Base-by-base conservation (phyloP, 1,284 basidiomycete species). In the Agroathelia rolfsii region DNA sequence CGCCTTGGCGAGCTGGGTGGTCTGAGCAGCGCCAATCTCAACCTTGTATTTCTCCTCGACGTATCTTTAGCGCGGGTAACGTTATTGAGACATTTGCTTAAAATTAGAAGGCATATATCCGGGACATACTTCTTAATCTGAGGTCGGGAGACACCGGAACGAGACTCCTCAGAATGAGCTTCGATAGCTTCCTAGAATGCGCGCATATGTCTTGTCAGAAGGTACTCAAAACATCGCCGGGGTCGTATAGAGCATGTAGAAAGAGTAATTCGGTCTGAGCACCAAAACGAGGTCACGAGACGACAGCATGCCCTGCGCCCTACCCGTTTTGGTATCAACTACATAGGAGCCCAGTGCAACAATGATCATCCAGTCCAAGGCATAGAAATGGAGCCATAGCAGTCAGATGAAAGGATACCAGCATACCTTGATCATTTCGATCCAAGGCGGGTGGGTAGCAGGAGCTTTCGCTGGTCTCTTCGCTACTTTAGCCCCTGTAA, bases 61-160 rank as follows among this genome's bases (percentile, higher is more conserved):
- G 55, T 60, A 92, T 64, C 85, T 83, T 34, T 6, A 24, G 34
- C 15, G 50, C 34, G 16, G 24, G 34, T 36, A 38, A 37, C 16
- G n/a, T n/a, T n/a, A n/a, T n/a, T n/a, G n/a, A n/a, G n/a, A n/a
- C n/a, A n/a, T n/a, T n/a, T n/a, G n/a, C n/a, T n/a, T 33, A 25
- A 35, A 26, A 35, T 38, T 37, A 43, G 30, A 38, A 10, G 33
- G 39, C 10, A 20, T 30, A 12, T 38, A 18, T 17, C 21, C 34
- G 27, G 23, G 39, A 41, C 46, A 34, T 53, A 81, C 89, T 89
- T 93, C 75, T 94, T 94, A 64, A 95, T 88, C 51, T 82, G 77
- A 39, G 82, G 85, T 36, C 90, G 83, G 47, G 88, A 92, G 44
- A 93, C 86, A 56, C 90, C 90, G 41, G 58, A 54, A 43, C 89